Evolutionary conservation across 495 filamentous ascomycete species (phyloP).

Genomic region (Trypethelium eluteriae): DNA sequence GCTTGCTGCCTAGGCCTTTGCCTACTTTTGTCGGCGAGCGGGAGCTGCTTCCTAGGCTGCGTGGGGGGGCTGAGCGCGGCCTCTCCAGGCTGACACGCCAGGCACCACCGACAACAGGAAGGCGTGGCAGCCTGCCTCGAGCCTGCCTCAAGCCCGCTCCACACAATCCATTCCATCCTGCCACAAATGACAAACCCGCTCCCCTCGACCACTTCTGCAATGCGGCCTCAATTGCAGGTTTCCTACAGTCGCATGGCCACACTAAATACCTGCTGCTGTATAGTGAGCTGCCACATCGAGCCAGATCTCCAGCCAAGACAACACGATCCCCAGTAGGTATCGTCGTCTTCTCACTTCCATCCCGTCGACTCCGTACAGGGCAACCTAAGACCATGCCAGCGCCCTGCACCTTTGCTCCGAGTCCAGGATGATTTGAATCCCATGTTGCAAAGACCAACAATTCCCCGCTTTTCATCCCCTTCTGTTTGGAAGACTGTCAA

Average conservation of each 20-base stretch:
- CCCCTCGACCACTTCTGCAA: not conserved
- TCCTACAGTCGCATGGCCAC: not conserved
- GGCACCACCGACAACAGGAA: not conserved
- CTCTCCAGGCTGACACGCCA: constrained; percentile 11
- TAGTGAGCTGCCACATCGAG: constrained; percentile 3
- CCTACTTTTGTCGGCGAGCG: not conserved
- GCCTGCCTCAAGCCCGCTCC: not conserved
- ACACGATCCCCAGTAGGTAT: not conserved
- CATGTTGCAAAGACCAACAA: not conserved
- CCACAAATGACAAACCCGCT: not conserved
- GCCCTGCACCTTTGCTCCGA: not conserved
- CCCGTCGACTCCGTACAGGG: no score
- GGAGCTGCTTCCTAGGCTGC: no score
- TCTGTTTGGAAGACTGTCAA: not conserved
- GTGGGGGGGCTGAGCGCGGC: constrained; percentile 8
- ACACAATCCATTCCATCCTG: constrained; percentile 2
- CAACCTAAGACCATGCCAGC: no score
- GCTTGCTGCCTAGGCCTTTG: not conserved
- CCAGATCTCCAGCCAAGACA: not conserved
- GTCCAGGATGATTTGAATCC: not conserved
- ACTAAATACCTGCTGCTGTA: not conserved
- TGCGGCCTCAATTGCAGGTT: not conserved
- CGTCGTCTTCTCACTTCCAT: not conserved
- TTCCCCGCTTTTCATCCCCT: not conserved
- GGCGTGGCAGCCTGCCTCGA: not conserved